Percentiles rank a stretch among this genome's conserved stretches.
These are phyloP conservation scores for Sarcodon aspratus DNA, from an alignment of 768 basidiomycete genomes.

Conservation along the genomic window DNA sequence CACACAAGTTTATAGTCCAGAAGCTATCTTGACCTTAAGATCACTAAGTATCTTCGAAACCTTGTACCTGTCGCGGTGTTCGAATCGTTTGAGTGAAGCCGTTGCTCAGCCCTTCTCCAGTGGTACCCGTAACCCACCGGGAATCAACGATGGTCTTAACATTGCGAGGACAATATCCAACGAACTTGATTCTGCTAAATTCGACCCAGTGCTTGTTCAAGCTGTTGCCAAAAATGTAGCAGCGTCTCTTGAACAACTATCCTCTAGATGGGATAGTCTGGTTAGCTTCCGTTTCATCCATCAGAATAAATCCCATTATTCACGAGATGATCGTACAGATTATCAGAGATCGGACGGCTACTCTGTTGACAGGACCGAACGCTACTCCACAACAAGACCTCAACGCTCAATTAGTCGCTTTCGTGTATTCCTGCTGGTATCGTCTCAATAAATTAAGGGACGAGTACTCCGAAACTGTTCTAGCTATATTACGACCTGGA, in stretches of 20 bases:
- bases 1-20: slow-evolving; percentile 46
- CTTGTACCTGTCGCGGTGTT: slow-evolving; percentile 79
- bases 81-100: slow-evolving; percentile 74
- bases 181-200: slow-evolving; percentile 86
- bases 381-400: slow-evolving; percentile 69
- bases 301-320: not conserved
- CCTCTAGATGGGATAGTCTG: slow-evolving; percentile 52
- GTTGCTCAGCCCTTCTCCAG: slow-evolving; percentile 69
- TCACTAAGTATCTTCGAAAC: slow-evolving; percentile 77
- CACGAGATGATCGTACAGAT: slow-evolving; percentile 30
- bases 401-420: slow-evolving; percentile 73
- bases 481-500: slow-evolving; percentile 38
- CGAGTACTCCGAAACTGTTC: slow-evolving; percentile 56
- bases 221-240: slow-evolving; percentile 68
- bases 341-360: slow-evolving; percentile 67
- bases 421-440: slow-evolving; percentile 66
- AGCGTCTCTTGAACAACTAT: slow-evolving; percentile 57
- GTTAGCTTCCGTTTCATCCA: slow-evolving; percentile 30
- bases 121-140: slow-evolving; percentile 59
- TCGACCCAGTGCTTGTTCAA: slow-evolving; percentile 81
- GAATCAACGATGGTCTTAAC: slow-evolving; percentile 62
- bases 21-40: slow-evolving; percentile 81
- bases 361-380: slow-evolving; percentile 60
- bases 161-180: slow-evolving; percentile 74
- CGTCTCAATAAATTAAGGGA: slow-evolving; percentile 53